Percentiles rank a stretch among this genome's conserved stretches.
phyloP scores from a whole-genome alignment of 2,329 filamentous ascomycete species.

The Apiospora saccharicola region DNA sequence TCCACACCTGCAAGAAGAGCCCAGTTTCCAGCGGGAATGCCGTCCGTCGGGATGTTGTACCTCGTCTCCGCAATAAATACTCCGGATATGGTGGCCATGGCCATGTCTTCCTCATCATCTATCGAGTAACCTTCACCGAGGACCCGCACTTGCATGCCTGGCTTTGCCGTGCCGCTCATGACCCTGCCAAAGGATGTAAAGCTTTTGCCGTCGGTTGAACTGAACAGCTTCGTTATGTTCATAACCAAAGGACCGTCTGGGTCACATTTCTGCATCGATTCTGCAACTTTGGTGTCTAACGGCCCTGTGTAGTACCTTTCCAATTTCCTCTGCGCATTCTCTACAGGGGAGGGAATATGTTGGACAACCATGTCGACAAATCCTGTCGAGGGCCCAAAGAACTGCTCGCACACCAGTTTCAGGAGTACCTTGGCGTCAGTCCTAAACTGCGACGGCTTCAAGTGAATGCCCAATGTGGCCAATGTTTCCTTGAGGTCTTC shows the following conservation, averaged over 20 bases:
- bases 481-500: conserved; percentile 84
- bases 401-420: conserved; percentile 90
- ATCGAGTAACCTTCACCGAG: conserved; percentile 95
- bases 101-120: conserved; percentile 98
- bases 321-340: conserved; percentile 78
- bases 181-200: conserved; percentile 93
- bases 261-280: conserved; percentile 82
- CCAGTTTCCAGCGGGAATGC: conserved; percentile 92
- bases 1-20: conserved; percentile 92
- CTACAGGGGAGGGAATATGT: conserved; percentile 86
- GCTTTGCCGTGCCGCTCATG: conserved; percentile 87
- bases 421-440: conserved; percentile 88
- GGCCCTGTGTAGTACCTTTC: conserved; percentile 93
- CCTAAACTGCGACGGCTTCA: conserved; percentile 94
- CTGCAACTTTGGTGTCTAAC: conserved; percentile 79
- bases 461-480: conserved; percentile 77
- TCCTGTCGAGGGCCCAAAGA: conserved; percentile 87
- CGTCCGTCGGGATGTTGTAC: conserved; percentile 91
- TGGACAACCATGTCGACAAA: conserved; percentile 96
- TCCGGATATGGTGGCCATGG: conserved; percentile 79
- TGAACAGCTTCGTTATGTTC: conserved; percentile 93
- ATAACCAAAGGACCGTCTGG: conserved; percentile 92
- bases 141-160: conserved; percentile 84
- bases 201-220: conserved; percentile 84
- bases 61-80: conserved; percentile 92